Conservation (phyloP, 768 basidiomycete species). For the Hygrophorus russula region DNA sequence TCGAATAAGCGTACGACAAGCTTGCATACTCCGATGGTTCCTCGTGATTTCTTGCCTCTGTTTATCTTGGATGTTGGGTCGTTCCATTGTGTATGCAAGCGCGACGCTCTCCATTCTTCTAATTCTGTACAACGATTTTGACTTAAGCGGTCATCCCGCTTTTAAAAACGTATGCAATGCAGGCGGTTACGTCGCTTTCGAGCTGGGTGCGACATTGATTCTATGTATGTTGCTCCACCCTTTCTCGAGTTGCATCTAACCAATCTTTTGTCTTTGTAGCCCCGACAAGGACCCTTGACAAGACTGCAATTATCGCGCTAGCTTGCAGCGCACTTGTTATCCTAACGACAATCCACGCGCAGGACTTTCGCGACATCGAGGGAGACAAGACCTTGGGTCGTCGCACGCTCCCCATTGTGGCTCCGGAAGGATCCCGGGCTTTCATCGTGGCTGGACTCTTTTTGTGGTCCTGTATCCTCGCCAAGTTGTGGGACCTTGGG, state of each 20-base stretch:
- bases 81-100: slow-evolving; percentile 1
- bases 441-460: slow-evolving; percentile 1
- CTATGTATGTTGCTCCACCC: background rate
- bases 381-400: slow-evolving; percentile 8
- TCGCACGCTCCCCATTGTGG: slow-evolving; percentile 7
- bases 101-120: slow-evolving; percentile 1
- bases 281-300: too few relatives aligned
- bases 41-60: slow-evolving; percentile 12
- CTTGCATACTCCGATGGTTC: slow-evolving; percentile 25
- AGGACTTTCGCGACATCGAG: slow-evolving; percentile 8
- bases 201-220: slow-evolving; percentile 6
- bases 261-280: background rate
- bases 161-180: slow-evolving; percentile 8
- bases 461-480: slow-evolving; percentile 5
- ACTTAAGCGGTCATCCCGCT: slow-evolving; percentile 2
- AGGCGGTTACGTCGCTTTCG: slow-evolving; percentile 8
- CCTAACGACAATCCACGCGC: slow-evolving; percentile 8
- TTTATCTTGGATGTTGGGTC: slow-evolving; percentile 1
- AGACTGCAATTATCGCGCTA: background rate
- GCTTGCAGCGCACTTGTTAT: slow-evolving; percentile 6
- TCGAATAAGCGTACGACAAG: slow-evolving; percentile 24
- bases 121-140: slow-evolving; percentile 6
- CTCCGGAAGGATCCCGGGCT: slow-evolving; percentile 4
- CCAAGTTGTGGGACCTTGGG: slow-evolving; percentile 3
- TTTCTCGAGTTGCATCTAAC: background rate